Percentiles rank a stretch among this genome's conserved stretches.
These are phyloP conservation scores for Ceratocystis papillata DNA, from an alignment of 2,329 filamentous ascomycete species.

Conservation along the genomic window DNA sequence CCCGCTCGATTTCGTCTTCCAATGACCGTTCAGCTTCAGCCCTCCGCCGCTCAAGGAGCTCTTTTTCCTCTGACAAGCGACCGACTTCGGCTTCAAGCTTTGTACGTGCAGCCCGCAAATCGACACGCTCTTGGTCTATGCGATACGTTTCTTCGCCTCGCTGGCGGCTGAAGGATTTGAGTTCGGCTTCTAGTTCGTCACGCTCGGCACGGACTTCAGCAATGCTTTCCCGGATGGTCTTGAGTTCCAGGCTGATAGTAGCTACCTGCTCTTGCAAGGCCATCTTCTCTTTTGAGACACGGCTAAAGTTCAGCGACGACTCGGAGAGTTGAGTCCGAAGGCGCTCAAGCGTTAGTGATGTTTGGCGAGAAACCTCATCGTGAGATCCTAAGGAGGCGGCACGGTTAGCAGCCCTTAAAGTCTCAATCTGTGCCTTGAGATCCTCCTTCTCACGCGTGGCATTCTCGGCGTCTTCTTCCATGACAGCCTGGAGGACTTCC, in stretches of 20 bases:
- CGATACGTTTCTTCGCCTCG: slow-evolving; percentile 49
- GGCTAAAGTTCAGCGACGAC: slow-evolving; percentile 46
- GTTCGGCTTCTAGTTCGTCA: slow-evolving; percentile 51
- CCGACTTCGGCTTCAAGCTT: slow-evolving; percentile 58
- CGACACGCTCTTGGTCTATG: slow-evolving; percentile 57
- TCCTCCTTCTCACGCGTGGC: slow-evolving; percentile 32
- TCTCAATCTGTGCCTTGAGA: slow-evolving; percentile 29
- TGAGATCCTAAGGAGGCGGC: slow-evolving; percentile 28
- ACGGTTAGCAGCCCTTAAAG: slow-evolving; percentile 25
- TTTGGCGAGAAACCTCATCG: slow-evolving; percentile 24
- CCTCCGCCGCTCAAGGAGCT: slow-evolving; percentile 45
- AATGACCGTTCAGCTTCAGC: slow-evolving; percentile 52
- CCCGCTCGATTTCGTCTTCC: slow-evolving; percentile 55
- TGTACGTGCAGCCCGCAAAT: slow-evolving; percentile 55
- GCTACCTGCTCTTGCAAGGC: slow-evolving; percentile 52
- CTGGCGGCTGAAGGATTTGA: slow-evolving; percentile 27
- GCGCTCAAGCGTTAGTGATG: slow-evolving; percentile 33
- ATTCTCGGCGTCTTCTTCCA: slow-evolving; percentile 55
- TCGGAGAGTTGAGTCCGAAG: slow-evolving; percentile 49
- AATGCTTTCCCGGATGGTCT: slow-evolving; percentile 45
- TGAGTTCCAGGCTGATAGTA: slow-evolving; percentile 49
- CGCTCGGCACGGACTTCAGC: slow-evolving; percentile 53
- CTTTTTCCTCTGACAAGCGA: slow-evolving; percentile 54
- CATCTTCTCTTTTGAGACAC: slow-evolving; percentile 50
- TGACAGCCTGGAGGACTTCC: slow-evolving; percentile 56